Base-by-base conservation (phyloP, 176 grass and related monocot genomes). In the Oryza brachyantha region DNA sequence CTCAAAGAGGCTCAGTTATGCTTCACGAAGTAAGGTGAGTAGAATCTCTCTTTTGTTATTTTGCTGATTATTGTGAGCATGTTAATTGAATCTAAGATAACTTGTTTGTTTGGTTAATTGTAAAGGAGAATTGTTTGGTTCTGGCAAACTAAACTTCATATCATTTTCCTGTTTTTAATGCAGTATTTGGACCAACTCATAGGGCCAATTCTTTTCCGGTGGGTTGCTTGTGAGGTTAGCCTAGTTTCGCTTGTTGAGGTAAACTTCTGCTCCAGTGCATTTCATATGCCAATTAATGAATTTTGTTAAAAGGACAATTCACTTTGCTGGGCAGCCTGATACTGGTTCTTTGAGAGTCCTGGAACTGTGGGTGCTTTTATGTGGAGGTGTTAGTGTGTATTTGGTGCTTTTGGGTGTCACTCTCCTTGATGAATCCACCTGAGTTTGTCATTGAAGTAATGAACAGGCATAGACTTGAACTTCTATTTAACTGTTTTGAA, bases 191-290 rank as follows among this genome's bases (percentile, higher is more conserved):
- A 94, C 63, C 94, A 94, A 72, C 61, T 97, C 68, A 86, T 94
- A 70, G 94, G 91, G 61, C 83, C 91, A 54, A 85, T 94, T 84
- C 84, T 97, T 80, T 82, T 82, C 83, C 79, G 84, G 29, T 97
- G 94, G 94, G 79, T 97, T 79, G 89, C 89, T 80, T 97, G 94
- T 90, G 94, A 97, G 70, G 83, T 97, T 64, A 94, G 86, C 81
- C 86, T 97, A 61, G 80, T 92, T 79, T 84, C 89, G 55, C 87
- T 97, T 63, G 79, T 97, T 88, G 89, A 97, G 94, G 94, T 94
- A 91, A 82, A 46, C 28, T 77, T 80, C 34, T 50, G 10, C 41
- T 88, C 69, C 61, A 32, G 17, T 59, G 31, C 68, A 52, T 81
- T 28, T 61, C 72, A 35, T 22, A 62, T 82, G 64, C 68, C 29